Evolutionary conservation across 495 filamentous ascomycete species (phyloP).

Genomic region (Penicillium crystallinum): DNA sequence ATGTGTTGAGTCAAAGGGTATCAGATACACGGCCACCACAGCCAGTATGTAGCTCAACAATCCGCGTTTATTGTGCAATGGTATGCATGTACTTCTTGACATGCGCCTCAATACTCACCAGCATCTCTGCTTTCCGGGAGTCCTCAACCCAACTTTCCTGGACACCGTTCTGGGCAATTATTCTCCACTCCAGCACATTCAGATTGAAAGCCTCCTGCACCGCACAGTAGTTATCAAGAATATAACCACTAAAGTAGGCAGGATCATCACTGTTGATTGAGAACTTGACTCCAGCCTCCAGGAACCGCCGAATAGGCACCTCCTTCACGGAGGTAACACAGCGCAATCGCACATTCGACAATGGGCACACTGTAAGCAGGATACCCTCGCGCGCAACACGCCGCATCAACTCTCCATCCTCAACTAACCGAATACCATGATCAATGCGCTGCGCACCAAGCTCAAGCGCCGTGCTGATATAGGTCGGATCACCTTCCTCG

Average conservation of each 20-base stretch:
- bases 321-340: constrained; percentile 53
- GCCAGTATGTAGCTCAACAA: background rate
- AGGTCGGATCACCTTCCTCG: constrained; percentile 66
- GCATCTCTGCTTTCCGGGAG: constrained; percentile 36
- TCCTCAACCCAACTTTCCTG: constrained; percentile 55
- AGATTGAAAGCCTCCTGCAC: constrained; percentile 68
- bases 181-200: constrained; percentile 56
- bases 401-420: constrained; percentile 55
- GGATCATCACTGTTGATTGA: constrained; percentile 75
- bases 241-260: constrained; percentile 76
- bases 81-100: constrained; percentile 24
- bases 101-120: constrained; percentile 34
- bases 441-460: constrained; percentile 61
- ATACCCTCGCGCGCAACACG: constrained; percentile 51
- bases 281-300: constrained; percentile 62
- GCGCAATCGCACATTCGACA: constrained; percentile 64
- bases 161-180: constrained; percentile 56
- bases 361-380: constrained; percentile 64
- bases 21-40: constrained; percentile 7
- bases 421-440: constrained; percentile 62
- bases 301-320: constrained; percentile 58
- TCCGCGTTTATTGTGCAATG: background rate
- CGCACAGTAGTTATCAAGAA: constrained; percentile 69
- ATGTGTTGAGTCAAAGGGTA: constrained; percentile 24
- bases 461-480: constrained; percentile 61